Percentiles rank a stretch among this genome's conserved stretches.
Conservation (phyloP, 371 early-diverging fungal species). For the Chytridiales sp. region DNA sequence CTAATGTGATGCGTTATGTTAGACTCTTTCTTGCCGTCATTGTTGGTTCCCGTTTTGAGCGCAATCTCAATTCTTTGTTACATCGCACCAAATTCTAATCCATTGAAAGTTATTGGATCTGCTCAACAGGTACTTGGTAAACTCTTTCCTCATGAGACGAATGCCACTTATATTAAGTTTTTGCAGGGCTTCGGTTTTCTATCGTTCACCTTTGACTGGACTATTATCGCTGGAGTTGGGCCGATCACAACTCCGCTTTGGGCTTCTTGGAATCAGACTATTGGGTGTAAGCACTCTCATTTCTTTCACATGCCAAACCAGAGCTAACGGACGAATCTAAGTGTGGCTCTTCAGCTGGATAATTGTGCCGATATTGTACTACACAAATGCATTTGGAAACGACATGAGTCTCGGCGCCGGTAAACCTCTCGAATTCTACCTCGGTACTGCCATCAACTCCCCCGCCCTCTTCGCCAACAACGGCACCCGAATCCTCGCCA, state of each 20-base stretch:
- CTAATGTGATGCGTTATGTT: no score
- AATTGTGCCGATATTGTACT: conserved; percentile 69
- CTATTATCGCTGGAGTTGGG: conserved; percentile 8
- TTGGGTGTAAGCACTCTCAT: neutral
- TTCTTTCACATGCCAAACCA: conserved; percentile 45
- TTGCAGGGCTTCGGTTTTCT: conserved; percentile 57
- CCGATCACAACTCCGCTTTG: conserved; percentile 45
- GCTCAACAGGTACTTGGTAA: conserved; percentile 47
- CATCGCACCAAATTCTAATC: conserved; percentile 60
- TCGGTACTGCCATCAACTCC: conserved; percentile 17
- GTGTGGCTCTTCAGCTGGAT: conserved; percentile 74
- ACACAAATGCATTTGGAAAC: conserved; percentile 44
- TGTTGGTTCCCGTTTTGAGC: conserved; percentile 55
- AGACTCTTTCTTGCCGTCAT: conserved; percentile 62
- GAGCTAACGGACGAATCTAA: no score
- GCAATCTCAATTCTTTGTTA: conserved; percentile 54
- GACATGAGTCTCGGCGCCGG: conserved; percentile 18
- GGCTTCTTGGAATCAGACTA: conserved; percentile 65
- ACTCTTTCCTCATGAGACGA: conserved; percentile 40
- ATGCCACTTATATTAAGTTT: conserved; percentile 57
- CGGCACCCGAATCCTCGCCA: conserved; percentile 1
- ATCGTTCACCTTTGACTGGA: conserved; percentile 74
- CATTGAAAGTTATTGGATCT: conserved; percentile 14
- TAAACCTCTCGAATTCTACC: neutral
- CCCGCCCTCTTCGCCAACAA: conserved; percentile 14